These are phyloP conservation scores for Jacaranda copaia DNA, from an alignment of 257 asterid genomes.

Conservation along the genomic window DNA sequence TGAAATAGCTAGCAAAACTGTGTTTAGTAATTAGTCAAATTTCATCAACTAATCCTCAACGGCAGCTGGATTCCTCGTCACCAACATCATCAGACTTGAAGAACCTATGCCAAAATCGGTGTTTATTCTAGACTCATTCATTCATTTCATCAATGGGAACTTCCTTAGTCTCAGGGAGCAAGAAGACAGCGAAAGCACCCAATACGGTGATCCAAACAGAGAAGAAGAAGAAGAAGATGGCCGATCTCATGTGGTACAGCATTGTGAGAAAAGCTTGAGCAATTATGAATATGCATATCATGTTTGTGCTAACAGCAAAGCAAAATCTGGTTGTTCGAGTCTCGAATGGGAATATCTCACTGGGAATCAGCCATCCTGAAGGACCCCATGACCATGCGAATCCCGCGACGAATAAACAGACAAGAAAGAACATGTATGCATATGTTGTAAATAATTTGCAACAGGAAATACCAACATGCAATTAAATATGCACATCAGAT, in stretches of 20 bases:
- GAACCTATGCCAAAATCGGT: conserved; percentile 51
- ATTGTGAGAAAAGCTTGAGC: conserved; percentile 66
- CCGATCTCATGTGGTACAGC: conserved; percentile 52
- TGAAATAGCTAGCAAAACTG: too few species aligned
- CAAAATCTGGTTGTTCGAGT: conserved; percentile 53
- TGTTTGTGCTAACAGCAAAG: conserved; percentile 54
- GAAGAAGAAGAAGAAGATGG: conserved; percentile 62
- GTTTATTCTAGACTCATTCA: conserved; percentile 54
- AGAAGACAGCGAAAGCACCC: conserved; percentile 41
- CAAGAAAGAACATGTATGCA: neutral
- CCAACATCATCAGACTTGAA: neutral
- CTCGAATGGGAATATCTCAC: conserved; percentile 61
- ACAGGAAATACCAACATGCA: too few species aligned
- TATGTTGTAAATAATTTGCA: too few species aligned
- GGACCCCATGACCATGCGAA: conserved; percentile 80
- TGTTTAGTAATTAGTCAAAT: too few species aligned
- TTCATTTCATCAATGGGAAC: conserved; percentile 62
- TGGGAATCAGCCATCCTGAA: conserved; percentile 63
- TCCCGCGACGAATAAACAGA: conserved; percentile 49
- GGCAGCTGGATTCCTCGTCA: too few species aligned
- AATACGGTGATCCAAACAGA: conserved; percentile 47
- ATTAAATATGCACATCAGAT: too few species aligned
- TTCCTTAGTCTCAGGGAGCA: conserved; percentile 65
- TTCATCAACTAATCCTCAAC: too few species aligned
- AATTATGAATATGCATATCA: conserved; percentile 60